phyloP scores from a whole-genome alignment of 176 grass and related monocot species.

The Eleusine coracana region DNA sequence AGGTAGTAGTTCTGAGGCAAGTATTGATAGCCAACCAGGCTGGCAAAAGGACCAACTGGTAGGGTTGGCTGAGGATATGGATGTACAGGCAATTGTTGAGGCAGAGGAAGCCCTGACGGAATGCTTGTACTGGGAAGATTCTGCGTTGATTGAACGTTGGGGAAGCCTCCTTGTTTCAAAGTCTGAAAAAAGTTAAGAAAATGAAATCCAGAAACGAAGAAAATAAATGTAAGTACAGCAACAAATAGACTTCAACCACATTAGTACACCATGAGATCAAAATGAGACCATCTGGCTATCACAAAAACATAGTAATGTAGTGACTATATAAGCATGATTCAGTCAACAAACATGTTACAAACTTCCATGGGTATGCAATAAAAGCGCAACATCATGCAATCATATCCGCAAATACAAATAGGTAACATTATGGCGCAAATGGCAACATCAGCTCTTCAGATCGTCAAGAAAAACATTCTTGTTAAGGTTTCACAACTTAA shows the following conservation, averaged over 20 bases:
- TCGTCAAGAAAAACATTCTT: constrained; percentile 9
- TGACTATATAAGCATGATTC: constrained; percentile 16
- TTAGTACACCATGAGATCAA: background rate
- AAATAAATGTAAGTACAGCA: constrained; percentile 23
- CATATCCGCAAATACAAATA: background rate
- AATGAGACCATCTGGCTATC: constrained; percentile 10
- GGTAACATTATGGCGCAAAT: background rate
- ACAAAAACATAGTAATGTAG: constrained; percentile 12
- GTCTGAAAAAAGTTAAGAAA: constrained; percentile 51
- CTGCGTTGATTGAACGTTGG: constrained; percentile 59
- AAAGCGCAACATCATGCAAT: background rate
- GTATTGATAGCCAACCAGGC: constrained; percentile 87
- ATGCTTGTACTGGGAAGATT: constrained; percentile 63
- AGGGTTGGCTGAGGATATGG: constrained; percentile 87
- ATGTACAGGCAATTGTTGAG: constrained; percentile 76
- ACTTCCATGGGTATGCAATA: constrained; percentile 5
- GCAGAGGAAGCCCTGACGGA: constrained; percentile 65
- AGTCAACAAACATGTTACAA: background rate
- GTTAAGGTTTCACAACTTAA: background rate
- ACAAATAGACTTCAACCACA: constrained; percentile 3
- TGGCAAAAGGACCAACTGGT: constrained; percentile 76
- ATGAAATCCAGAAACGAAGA: constrained; percentile 36
- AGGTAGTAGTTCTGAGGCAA: constrained; percentile 88
- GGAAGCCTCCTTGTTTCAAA: constrained; percentile 66
- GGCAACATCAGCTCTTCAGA: background rate